Conservation (phyloP, 192 early-diverging fungal species). For the Rhizophlyctis rosea region DNA sequence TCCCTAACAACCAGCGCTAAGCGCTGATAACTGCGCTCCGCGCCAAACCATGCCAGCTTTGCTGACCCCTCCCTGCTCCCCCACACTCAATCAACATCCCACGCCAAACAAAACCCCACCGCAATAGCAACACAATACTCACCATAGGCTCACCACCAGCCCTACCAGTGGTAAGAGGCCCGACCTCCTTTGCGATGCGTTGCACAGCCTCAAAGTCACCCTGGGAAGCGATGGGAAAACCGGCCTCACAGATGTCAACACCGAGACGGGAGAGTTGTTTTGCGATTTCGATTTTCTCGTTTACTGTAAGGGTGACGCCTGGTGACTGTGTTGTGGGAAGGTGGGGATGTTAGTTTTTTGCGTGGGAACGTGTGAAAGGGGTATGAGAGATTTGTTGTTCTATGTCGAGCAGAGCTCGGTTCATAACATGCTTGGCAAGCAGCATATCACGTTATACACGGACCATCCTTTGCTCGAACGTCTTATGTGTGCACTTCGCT, state of each 20-base stretch:
- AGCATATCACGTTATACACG: neutral
- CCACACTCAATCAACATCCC: neutral
- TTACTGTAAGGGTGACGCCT: constrained; percentile 86
- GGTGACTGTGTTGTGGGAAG: constrained; percentile 65
- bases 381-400: neutral
- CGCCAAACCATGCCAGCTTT: no score
- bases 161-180: constrained; percentile 76
- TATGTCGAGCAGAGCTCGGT: neutral
- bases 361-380: constrained; percentile 4
- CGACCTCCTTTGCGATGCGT: constrained; percentile 90
- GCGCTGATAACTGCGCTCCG: no score
- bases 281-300: constrained; percentile 95
- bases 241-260: constrained; percentile 94
- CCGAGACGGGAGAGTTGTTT: constrained; percentile 89
- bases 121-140: constrained; percentile 27
- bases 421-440: neutral
- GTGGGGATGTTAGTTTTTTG: neutral
- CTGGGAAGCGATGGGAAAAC: constrained; percentile 89
- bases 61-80: no score
- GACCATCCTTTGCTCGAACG: neutral
- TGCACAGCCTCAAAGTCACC: constrained; percentile 96
- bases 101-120: neutral
- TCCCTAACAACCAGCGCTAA: no score
- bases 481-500: neutral
- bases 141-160: constrained; percentile 78